Percentiles rank a stretch among this genome's conserved stretches.
Conservation (phyloP, 345 rosid species). For the Populus ilicifolia region DNA sequence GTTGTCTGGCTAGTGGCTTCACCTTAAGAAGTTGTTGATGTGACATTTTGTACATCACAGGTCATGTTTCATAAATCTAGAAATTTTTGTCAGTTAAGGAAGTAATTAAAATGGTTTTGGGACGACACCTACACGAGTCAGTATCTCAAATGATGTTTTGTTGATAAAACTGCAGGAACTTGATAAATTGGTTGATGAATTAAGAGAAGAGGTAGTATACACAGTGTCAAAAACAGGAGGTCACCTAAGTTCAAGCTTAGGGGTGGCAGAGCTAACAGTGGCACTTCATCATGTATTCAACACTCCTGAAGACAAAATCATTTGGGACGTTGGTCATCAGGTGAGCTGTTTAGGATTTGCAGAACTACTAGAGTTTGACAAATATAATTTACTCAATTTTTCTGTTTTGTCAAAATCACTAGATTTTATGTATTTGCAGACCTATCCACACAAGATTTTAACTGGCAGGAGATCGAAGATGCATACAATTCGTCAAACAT, state of each 20-base stretch:
- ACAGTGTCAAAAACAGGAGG: conserved; percentile 51
- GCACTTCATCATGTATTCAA: conserved; percentile 55
- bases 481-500: conserved; percentile 43
- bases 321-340: conserved; percentile 67
- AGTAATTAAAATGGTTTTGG: no score
- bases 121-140: background rate
- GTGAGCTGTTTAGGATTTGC: conserved; percentile 10
- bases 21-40: no score
- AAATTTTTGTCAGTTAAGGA: no score
- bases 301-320: conserved; percentile 44
- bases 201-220: conserved; percentile 42
- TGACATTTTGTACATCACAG: no score
- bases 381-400: no score
- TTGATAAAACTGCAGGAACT: conserved; percentile 31
- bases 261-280: conserved; percentile 47
- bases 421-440: conserved; percentile 14
- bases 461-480: conserved; percentile 44
- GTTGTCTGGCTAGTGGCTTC: no score
- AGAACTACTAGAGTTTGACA: no score
- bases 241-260: conserved; percentile 46
- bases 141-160: background rate
- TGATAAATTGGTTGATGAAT: conserved; percentile 32
- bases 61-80: no score
- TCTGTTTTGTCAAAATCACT: no score
- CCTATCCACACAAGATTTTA: conserved; percentile 44